These are phyloP conservation scores for Dittrichia graveolens DNA, from an alignment of 129 eudicot species.

Conservation along the genomic window DNA sequence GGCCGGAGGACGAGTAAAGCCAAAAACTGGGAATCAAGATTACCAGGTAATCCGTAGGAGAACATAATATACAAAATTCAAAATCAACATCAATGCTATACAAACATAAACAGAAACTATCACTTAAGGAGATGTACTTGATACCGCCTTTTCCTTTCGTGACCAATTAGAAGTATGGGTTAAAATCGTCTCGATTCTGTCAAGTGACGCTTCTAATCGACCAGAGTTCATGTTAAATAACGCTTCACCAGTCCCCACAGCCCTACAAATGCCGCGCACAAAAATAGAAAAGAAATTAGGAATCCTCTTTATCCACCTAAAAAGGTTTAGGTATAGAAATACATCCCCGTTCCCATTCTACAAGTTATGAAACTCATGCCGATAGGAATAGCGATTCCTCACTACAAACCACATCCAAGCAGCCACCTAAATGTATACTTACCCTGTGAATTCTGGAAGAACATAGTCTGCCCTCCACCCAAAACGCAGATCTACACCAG, in stretches of 20 bases:
- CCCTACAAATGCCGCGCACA: constrained; percentile 47
- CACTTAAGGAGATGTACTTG: constrained; percentile 4
- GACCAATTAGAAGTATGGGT: constrained; percentile 42
- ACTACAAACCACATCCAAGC: no score
- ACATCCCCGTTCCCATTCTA: no score
- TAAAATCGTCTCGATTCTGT: constrained; percentile 85
- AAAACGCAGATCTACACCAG: constrained; percentile 89
- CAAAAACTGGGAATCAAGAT: not conserved
- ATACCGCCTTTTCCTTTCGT: constrained; percentile 26
- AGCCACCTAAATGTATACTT: constrained; percentile 21
- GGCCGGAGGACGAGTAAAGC: no score
- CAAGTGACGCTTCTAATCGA: constrained; percentile 87
- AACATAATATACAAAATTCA: constrained; percentile 1
- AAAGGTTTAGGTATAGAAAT: no score
- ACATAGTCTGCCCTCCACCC: constrained; percentile 96
- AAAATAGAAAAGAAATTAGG: not conserved
- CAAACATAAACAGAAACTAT: not conserved
- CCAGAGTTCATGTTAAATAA: constrained; percentile 92
- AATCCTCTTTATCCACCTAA: no score
- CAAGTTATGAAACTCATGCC: no score
- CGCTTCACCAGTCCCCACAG: constrained; percentile 79
- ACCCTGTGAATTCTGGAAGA: constrained; percentile 92
- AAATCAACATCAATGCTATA: not conserved
- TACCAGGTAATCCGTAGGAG: not conserved
- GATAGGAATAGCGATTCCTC: no score